Conservation (phyloP, 1,139 yeast genomes). For the Hansenula lynferdii region DNA sequence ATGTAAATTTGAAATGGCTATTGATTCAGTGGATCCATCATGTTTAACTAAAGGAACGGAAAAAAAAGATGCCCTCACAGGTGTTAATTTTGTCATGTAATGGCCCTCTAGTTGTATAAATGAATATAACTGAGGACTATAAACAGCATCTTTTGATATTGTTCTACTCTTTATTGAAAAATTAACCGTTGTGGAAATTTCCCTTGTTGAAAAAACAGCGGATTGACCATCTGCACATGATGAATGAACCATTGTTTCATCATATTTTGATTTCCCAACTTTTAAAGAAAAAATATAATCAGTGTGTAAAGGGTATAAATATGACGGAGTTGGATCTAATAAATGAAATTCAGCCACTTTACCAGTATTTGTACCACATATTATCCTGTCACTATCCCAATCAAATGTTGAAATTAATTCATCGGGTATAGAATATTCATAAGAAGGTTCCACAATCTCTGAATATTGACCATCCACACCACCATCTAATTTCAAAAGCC, state of each 20-base stretch:
- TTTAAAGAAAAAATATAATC: conserved; percentile 45
- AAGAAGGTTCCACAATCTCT: conserved; percentile 21
- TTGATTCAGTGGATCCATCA: conserved; percentile 33
- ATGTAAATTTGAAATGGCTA: conserved; percentile 42
- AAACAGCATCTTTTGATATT: conserved; percentile 28
- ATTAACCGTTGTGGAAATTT: conserved; percentile 32
- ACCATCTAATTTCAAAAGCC: conserved; percentile 40
- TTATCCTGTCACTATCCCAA: conserved; percentile 44
- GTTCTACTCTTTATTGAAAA: conserved; percentile 31
- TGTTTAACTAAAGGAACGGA: conserved; percentile 32
- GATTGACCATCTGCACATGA: conserved; percentile 43
- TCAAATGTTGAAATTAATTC: conserved; percentile 48
- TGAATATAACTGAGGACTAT: conserved; percentile 33
- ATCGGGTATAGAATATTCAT: conserved; percentile 20
- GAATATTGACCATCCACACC: conserved; percentile 17
- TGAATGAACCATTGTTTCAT: conserved; percentile 37
- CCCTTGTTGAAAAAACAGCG: conserved; percentile 38
- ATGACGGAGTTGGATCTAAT: conserved; percentile 40
- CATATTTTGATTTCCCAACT: conserved; percentile 35
- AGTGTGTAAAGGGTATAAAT: conserved; percentile 39
- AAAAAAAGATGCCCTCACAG: conserved; percentile 33
- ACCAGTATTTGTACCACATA: conserved; percentile 68
- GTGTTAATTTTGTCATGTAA: conserved; percentile 30
- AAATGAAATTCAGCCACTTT: conserved; percentile 58
- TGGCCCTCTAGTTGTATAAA: conserved; percentile 38